phyloP scores from a whole-genome alignment of 306 rosid genomes.

The Cicer arietinum region DNA sequence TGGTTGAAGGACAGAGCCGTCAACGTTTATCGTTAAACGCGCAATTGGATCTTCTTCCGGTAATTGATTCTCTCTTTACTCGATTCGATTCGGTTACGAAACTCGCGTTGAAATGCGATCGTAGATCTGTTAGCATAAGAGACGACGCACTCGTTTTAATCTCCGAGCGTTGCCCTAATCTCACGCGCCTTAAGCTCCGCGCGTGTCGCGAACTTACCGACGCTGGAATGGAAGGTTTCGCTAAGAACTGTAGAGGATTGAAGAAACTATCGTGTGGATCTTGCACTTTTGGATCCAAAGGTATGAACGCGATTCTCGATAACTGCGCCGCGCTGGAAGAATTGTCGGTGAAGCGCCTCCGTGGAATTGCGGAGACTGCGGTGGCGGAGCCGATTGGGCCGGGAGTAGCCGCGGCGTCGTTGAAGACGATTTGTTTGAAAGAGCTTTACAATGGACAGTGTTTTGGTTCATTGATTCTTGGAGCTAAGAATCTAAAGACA shows the following conservation, averaged over 20 bases:
- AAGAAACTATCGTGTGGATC: slow-evolving; percentile 97
- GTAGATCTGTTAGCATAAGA: slow-evolving; percentile 73
- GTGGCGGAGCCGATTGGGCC: slow-evolving; percentile 80
- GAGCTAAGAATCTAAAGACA: slow-evolving; percentile 78
- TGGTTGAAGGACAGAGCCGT: slow-evolving; percentile 92
- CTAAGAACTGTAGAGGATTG: slow-evolving; percentile 84
- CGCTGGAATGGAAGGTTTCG: slow-evolving; percentile 75
- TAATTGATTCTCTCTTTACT: slow-evolving; percentile 66
- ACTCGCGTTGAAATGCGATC: slow-evolving; percentile 91
- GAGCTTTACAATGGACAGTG: slow-evolving; percentile 92
- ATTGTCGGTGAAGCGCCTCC: slow-evolving; percentile 88
- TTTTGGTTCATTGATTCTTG: slow-evolving; percentile 82
- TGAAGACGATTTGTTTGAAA: slow-evolving; percentile 76
- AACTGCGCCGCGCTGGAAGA: slow-evolving; percentile 80
- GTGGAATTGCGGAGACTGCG: slow-evolving; percentile 71
- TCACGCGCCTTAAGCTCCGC: slow-evolving; percentile 94
- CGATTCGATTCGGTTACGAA: slow-evolving; percentile 92
- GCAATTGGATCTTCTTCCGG: slow-evolving; percentile 58
- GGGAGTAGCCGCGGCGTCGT: slow-evolving; percentile 67
- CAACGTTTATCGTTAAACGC: slow-evolving; percentile 89
- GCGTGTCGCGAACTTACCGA: slow-evolving; percentile 87
- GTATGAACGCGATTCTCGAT: slow-evolving; percentile 88
- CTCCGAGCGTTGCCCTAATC: slow-evolving; percentile 80
- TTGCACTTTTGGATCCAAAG: slow-evolving; percentile 86
- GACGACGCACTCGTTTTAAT: slow-evolving; percentile 76